Conservation (phyloP, 2,329 filamentous ascomycete genomes). For the Phaeosphaeriaceae sp. region DNA sequence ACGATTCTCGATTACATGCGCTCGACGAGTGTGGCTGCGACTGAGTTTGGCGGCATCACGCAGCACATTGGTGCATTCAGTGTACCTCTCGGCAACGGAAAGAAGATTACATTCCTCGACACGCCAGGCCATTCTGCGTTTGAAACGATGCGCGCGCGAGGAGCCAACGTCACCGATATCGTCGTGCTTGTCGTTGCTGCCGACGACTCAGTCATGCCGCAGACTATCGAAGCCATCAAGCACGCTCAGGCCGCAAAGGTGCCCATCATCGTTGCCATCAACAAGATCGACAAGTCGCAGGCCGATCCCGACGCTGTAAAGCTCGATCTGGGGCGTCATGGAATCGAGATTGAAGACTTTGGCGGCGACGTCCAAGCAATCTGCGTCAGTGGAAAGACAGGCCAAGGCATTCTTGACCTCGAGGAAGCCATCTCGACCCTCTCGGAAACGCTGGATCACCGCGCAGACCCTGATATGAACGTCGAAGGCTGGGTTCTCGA, state of each 20-base stretch:
- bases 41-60: conserved; percentile 95
- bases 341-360: conserved; percentile 91
- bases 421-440: conserved; percentile 89
- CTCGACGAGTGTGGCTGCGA: conserved; percentile 88
- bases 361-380: conserved; percentile 95
- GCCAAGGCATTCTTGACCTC: conserved; percentile 86
- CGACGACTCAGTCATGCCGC: conserved; percentile 96
- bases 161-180: conserved; percentile 95
- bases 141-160: conserved; percentile 91
- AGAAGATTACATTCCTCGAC: conserved; percentile 94
- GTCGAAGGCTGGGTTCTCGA: conserved; percentile 96
- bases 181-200: conserved; percentile 95
- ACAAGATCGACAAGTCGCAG: conserved; percentile 91
- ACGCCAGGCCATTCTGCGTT: conserved; percentile 97
- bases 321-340: conserved; percentile 80
- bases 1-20: conserved; percentile 93
- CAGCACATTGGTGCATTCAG: conserved; percentile 99
- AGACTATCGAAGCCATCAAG: conserved; percentile 94
- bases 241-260: conserved; percentile 87
- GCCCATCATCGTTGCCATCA: conserved; percentile 96
- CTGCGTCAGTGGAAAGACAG: conserved; percentile 90
- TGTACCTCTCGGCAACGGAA: conserved; percentile 80
- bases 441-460: conserved; percentile 88
- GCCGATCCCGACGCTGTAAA: conserved; percentile 85
- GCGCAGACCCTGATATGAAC: conserved; percentile 76